A percentile compares a stretch with the other conserved stretches of the same genome.
These are phyloP conservation scores for Penicillium coffeae DNA, from an alignment of 495 filamentous ascomycete genomes.

Conservation along the genomic window DNA sequence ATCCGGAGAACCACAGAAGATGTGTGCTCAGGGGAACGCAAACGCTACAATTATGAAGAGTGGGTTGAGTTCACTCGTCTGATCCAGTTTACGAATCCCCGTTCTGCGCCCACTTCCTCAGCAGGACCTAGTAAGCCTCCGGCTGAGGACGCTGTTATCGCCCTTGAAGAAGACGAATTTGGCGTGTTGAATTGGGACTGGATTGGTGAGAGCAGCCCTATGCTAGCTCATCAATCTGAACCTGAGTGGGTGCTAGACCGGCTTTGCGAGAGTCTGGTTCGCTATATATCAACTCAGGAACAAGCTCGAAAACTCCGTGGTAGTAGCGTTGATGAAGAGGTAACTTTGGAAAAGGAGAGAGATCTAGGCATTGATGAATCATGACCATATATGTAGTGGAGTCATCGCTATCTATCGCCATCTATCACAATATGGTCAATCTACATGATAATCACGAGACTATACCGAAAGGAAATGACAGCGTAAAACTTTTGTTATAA, in stretches of 20 bases:
- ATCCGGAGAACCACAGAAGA: constrained; percentile 51
- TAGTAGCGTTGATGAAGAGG: constrained; percentile 15
- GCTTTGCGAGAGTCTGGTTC: constrained; percentile 54
- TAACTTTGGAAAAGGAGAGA: constrained; percentile 25
- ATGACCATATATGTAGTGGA: background rate
- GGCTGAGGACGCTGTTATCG: background rate
- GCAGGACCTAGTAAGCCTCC: background rate
- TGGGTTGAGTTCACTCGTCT: constrained; percentile 60
- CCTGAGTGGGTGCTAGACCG: constrained; percentile 59
- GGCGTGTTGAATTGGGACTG: constrained; percentile 63
- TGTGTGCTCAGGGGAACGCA: constrained; percentile 33
- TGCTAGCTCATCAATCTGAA: constrained; percentile 54
- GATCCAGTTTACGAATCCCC: constrained; percentile 53
- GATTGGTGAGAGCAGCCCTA: constrained; percentile 61
- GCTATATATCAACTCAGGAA: constrained; percentile 45
- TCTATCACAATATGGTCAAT: background rate
- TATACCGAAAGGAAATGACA: too few relatives aligned
- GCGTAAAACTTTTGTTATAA: too few relatives aligned
- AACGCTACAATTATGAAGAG: constrained; percentile 58
- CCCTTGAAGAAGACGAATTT: constrained; percentile 50
- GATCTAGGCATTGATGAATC: constrained; percentile 25
- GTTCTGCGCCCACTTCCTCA: constrained; percentile 4
- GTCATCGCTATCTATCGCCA: background rate
- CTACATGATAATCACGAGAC: too few relatives aligned
- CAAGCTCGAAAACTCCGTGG: constrained; percentile 6